These are phyloP conservation scores for Phytopythium mirpurense DNA, from an alignment of 352 stramenopile species.

Conservation along the genomic window DNA sequence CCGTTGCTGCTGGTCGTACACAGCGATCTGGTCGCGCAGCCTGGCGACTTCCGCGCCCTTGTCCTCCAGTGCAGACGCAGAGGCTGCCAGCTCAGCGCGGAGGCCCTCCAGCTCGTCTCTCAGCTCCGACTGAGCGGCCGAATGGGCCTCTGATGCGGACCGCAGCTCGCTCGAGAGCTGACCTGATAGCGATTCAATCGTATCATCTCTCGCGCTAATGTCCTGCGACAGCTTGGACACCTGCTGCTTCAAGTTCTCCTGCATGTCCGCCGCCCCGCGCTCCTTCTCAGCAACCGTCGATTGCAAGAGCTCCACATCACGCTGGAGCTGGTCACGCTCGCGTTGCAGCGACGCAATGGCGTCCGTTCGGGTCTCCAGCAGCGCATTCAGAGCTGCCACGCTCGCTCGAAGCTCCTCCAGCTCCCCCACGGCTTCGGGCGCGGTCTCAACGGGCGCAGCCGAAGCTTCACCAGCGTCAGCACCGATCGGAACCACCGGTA, in stretches of 20 bases:
- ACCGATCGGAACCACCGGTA: constrained; percentile 5
- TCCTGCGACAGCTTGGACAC: constrained; percentile 3
- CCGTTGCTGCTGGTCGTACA: neutral
- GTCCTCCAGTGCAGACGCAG: neutral
- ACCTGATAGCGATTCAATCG: neutral
- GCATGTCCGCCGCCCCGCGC: neutral
- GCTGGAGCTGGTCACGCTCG: constrained; percentile 8
- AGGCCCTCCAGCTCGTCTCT: constrained; percentile 8
- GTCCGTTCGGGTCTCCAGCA: constrained; percentile 9
- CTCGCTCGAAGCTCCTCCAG: constrained; percentile 9
- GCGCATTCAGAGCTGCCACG: constrained; percentile 10
- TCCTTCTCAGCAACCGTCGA: neutral
- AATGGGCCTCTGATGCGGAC: constrained; percentile 1
- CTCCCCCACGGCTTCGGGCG: neutral
- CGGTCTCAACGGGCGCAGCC: neutral
- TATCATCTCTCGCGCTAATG: constrained; percentile 5
- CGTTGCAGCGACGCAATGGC: constrained; percentile 12
- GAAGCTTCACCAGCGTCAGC: constrained; percentile 11
- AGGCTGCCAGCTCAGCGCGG: neutral
- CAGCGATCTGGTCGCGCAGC: neutral
- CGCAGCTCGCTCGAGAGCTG: constrained; percentile 5
- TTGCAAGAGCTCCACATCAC: constrained; percentile 8
- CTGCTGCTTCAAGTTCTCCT: constrained; percentile 1
- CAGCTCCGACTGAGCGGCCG: constrained; percentile 8
- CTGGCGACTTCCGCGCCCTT: constrained; percentile 5